Evolutionary conservation across 2,329 filamentous ascomycete genomes (phyloP).

Genomic region (Anisogramma anomala): DNA sequence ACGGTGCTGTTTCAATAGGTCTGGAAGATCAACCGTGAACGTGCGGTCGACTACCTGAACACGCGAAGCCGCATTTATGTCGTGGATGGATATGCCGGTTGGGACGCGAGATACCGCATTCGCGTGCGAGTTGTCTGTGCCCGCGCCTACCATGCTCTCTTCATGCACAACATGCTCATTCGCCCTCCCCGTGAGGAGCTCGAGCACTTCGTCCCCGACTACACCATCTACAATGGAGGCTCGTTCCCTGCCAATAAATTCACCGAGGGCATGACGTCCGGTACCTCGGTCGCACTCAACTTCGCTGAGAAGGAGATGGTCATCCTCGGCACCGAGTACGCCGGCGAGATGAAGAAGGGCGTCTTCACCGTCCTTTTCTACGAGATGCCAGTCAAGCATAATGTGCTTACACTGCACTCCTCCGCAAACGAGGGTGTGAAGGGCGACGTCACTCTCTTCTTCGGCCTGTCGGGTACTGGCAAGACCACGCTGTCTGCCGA

Average conservation of each 20-base stretch:
- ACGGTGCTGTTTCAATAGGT: conserved; percentile 55
- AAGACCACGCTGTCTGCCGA: conserved; percentile 98
- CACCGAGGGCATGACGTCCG: conserved; percentile 97
- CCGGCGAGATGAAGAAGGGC: conserved; percentile 96
- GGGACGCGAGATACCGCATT: conserved; percentile 98
- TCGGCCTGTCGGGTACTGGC: conserved; percentile 94
- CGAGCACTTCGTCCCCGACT: conserved; percentile 96
- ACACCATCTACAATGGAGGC: conserved; percentile 99
- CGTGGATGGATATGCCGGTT: conserved; percentile 91
- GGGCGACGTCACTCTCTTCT: conserved; percentile 97
- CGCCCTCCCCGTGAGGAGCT: conserved; percentile 83
- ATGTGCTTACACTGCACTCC: conserved; percentile 94
- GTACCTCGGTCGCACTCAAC: conserved; percentile 96
- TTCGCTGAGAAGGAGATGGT: conserved; percentile 99
- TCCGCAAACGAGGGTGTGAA: conserved; percentile 93
- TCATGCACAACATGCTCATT: conserved; percentile 99
- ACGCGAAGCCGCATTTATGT: conserved; percentile 98
- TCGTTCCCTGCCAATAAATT: conserved; percentile 97
- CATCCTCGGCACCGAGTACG: conserved; percentile 97
- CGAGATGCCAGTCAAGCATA: conserved; percentile 99
- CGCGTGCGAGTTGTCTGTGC: conserved; percentile 96
- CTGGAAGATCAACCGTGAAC: conserved; percentile 99
- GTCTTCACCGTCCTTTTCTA: conserved; percentile 99
- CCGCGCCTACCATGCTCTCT: conserved; percentile 96
- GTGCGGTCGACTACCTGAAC: conserved; percentile 98